phyloP scores from a whole-genome alignment of 805 yeast species.

The Kregervanrija fluxuum region DNA sequence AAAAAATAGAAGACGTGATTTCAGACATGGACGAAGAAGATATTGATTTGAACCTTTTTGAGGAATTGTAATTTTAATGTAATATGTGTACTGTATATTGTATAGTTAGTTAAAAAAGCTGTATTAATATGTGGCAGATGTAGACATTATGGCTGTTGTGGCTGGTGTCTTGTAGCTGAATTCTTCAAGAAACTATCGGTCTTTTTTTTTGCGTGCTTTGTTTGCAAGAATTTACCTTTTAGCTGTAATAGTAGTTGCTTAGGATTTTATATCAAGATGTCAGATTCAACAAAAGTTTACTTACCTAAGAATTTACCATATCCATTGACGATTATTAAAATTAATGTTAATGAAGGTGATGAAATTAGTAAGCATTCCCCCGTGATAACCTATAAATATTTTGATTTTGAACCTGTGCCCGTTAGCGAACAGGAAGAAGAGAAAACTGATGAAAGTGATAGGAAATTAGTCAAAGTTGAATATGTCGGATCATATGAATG shows the following conservation, averaged over 20 bases:
- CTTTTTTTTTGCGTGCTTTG: too few species aligned
- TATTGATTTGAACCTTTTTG: slow-evolving; percentile 8
- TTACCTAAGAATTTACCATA: slow-evolving; percentile 60
- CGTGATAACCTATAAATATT: slow-evolving; percentile 55
- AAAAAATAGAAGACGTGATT: too few species aligned
- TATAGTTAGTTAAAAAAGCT: too few species aligned
- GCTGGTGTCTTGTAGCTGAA: too few species aligned
- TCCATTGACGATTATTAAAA: slow-evolving; percentile 57
- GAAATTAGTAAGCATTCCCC: slow-evolving; percentile 44
- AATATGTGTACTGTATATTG: too few species aligned
- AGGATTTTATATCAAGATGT: slow-evolving; percentile 11
- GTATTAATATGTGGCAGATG: too few species aligned
- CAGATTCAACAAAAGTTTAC: slow-evolving; percentile 37
- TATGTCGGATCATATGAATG: slow-evolving; percentile 72
- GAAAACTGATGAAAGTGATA: slow-evolving; percentile 32
- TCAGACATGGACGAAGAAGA: slow-evolving; percentile 3
- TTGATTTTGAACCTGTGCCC: slow-evolving; percentile 57
- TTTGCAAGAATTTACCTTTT: too few species aligned
- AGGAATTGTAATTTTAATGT: neutral
- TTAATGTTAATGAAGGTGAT: slow-evolving; percentile 39
- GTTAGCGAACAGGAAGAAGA: slow-evolving; percentile 33
- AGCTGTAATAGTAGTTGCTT: too few species aligned
- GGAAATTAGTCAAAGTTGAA: slow-evolving; percentile 46
- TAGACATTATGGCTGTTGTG: too few species aligned
- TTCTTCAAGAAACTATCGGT: too few species aligned